Evolutionary conservation across 805 yeast species (phyloP), one percentile per base, ranked within the genome.

Genomic region (Saturnispora bothae): DNA sequence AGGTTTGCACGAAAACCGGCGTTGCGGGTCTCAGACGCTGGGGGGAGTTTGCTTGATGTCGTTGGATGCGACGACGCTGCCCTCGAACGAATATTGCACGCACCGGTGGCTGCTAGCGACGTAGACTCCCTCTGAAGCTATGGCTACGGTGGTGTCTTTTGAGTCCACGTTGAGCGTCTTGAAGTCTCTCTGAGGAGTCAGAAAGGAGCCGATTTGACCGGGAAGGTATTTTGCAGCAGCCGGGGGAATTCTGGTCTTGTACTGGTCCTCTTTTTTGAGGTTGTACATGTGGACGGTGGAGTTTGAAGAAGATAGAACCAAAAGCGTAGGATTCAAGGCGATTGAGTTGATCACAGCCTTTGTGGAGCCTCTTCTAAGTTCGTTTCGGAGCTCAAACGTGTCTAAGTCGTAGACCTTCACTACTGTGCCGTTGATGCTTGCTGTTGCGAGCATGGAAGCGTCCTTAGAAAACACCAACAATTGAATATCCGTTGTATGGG

Each of bases 231-330:
- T 22, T 10, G 10, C 10, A 10, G 10, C 25, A 10, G 25, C 7
- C 10, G 7, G 10, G 10, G 7, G 28, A 10, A 15, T n/a, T 19
- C 21, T 12, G 21, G 12, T 31, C 16, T 5, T 26, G 26, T 31
- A 16, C 32, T 12, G 41, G 32, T 6, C 27, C 20, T 13, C 21
- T 12, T 2, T 20, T 9, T 6, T 51, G 18, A 52, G 47, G 15
- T 40, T 41, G 66, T 89, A 92, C 28, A 92, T 76, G 57, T 92
- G 99, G 17, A 92, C 88, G 0, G 99, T 92, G 31, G 83, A 94
- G 16, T 94, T 84, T 2, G 94, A 76, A 20, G 94, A 80, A 9
- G 89, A 75, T 19, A 89, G 95, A n/a, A 84, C 73, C 22, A 92
- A 63, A 44, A 80, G 72, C 45, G 82, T 81, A 19, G 66, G 62